Conservation (phyloP, 768 basidiomycete species). For the Phanerochaete sordida region DNA sequence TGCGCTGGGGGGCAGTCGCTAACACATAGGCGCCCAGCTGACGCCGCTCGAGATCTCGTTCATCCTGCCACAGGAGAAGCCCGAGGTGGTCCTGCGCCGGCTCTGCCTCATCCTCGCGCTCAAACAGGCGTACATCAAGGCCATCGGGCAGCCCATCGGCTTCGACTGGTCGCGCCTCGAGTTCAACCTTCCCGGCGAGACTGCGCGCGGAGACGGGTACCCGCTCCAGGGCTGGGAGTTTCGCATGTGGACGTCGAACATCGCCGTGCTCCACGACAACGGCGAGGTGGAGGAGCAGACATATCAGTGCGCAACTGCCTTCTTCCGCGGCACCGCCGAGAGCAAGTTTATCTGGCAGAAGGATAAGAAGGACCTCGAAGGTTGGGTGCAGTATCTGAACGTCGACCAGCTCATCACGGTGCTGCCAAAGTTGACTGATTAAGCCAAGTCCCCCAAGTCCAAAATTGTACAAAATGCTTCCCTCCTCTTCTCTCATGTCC, state of each 20-base stretch:
- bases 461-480: not conserved
- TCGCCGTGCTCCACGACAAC: constrained; percentile 57
- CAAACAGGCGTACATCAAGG: constrained; percentile 80
- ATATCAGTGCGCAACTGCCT: constrained; percentile 77
- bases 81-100: constrained; percentile 67
- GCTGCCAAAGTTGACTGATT: constrained; percentile 70
- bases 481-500: not conserved
- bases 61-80: constrained; percentile 46
- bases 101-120: constrained; percentile 75
- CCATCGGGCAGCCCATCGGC: constrained; percentile 75
- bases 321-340: constrained; percentile 65
- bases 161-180: constrained; percentile 83
- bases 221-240: constrained; percentile 83
- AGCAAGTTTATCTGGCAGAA: constrained; percentile 73
- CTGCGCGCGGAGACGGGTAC: constrained; percentile 63
- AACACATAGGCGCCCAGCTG: constrained; percentile 29
- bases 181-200: constrained; percentile 66
- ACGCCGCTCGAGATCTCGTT: constrained; percentile 51
- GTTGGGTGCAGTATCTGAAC: constrained; percentile 82
- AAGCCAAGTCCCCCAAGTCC: not conserved
- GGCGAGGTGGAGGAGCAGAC: constrained; percentile 56
- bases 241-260: constrained; percentile 69
- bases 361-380: constrained; percentile 61
- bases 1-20: not conserved
- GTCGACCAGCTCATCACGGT: constrained; percentile 82